Conservation (phyloP, 78 protist species). For the Dictyostelium intermedium region DNA sequence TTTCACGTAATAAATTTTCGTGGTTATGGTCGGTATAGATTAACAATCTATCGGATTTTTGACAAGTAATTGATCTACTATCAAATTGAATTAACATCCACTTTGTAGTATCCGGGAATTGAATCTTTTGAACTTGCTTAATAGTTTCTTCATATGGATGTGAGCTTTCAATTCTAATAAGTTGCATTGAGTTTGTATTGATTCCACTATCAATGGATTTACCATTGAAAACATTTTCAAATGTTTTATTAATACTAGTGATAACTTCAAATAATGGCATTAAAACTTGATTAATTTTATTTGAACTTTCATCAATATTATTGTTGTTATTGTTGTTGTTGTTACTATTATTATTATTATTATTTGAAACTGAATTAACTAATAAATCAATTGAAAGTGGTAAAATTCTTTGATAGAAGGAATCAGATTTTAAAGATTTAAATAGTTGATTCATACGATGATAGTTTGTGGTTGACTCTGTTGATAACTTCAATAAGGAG, state of each 20-base stretch:
- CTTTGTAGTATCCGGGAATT: slow-evolving; percentile 24
- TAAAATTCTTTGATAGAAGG: slow-evolving; percentile 13
- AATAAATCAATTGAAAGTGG: slow-evolving; percentile 13
- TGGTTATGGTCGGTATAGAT: neutral
- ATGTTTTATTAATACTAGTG: neutral
- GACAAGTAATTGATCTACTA: slow-evolving; percentile 5
- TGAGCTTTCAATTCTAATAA: slow-evolving; percentile 17
- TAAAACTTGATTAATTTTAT: neutral
- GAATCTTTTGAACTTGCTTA: slow-evolving; percentile 26
- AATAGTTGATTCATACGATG: neutral
- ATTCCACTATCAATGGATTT: neutral
- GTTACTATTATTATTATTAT: neutral
- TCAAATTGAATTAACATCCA: slow-evolving; percentile 73
- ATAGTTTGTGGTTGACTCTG: neutral
- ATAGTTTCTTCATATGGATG: slow-evolving; percentile 62
- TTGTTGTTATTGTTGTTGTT: neutral
- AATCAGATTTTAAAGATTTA: neutral
- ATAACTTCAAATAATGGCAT: neutral
- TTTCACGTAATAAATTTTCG: neutral
- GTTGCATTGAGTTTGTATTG: neutral
- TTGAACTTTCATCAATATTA: neutral
- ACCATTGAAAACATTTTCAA: too few species aligned
- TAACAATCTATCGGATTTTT: neutral
- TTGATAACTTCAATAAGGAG: neutral
- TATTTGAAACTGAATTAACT: neutral